Percentiles rank a stretch among this genome's conserved stretches.
Conservation (phyloP, 2,329 filamentous ascomycete species). For the Coniella vitis region DNA sequence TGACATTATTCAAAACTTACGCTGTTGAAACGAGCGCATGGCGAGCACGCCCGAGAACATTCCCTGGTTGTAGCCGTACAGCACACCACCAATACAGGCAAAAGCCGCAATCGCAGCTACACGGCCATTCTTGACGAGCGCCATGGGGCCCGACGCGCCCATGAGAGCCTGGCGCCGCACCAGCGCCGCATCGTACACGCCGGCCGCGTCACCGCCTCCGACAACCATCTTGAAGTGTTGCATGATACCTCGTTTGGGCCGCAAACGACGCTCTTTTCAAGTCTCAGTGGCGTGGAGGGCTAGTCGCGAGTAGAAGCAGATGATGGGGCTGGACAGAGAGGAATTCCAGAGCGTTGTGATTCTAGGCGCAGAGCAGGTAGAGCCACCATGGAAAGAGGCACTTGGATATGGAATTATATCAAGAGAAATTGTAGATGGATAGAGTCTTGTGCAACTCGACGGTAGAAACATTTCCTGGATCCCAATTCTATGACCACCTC, state of each 20-base stretch:
- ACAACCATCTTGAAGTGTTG: slow-evolving; percentile 26
- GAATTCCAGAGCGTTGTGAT: no score
- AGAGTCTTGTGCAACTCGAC: no score
- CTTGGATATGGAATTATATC: no score
- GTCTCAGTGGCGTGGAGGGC: no score
- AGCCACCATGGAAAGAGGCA: no score
- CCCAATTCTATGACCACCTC: no score
- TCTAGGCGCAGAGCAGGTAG: no score
- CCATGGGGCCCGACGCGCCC: slow-evolving; percentile 43
- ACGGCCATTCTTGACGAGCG: slow-evolving; percentile 52
- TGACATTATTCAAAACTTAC: slow-evolving; percentile 37
- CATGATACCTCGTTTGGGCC: neutral
- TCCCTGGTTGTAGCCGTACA: slow-evolving; percentile 70
- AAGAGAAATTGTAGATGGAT: no score
- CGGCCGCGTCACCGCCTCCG: slow-evolving; percentile 30
- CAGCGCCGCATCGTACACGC: slow-evolving; percentile 45
- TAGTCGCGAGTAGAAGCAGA: no score
- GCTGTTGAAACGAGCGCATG: slow-evolving; percentile 46
- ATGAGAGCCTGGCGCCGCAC: slow-evolving; percentile 45
- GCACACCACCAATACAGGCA: slow-evolving; percentile 54
- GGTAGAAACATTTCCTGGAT: no score
- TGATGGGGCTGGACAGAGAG: no score
- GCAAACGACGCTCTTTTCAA: no score
- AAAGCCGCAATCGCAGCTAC: slow-evolving; percentile 56
- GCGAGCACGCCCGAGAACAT: slow-evolving; percentile 65